These are phyloP conservation scores for Globisporangium rhizosaccharum DNA, from an alignment of 352 stramenopile species.

Conservation along the genomic window DNA sequence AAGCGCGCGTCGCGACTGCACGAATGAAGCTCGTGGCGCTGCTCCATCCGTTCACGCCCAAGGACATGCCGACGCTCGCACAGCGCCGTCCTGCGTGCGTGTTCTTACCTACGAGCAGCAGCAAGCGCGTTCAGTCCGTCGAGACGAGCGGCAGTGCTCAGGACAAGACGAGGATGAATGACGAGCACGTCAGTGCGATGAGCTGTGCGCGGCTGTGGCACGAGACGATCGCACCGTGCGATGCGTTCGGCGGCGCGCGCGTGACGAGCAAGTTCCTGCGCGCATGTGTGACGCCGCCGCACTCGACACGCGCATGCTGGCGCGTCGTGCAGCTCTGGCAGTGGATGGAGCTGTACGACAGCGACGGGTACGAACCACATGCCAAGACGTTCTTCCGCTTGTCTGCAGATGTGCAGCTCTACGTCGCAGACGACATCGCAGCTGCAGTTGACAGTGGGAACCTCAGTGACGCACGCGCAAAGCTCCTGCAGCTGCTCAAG, in stretches of 20 bases:
- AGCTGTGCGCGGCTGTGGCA: conserved; percentile 58
- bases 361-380: conserved; percentile 34
- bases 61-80: conserved; percentile 34
- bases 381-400: conserved; percentile 45
- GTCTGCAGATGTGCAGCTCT: conserved; percentile 37
- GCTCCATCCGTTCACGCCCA: conserved; percentile 48
- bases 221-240: conserved; percentile 29
- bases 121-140: neutral
- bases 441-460: conserved; percentile 21
- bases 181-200: conserved; percentile 30
- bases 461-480: conserved; percentile 28
- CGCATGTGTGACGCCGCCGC: conserved; percentile 18
- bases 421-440: conserved; percentile 32
- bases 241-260: conserved; percentile 31
- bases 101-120: conserved; percentile 11
- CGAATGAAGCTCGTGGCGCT: conserved; percentile 46
- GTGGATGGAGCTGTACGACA: conserved; percentile 57
- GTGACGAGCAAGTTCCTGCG: conserved; percentile 27
- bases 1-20: conserved; percentile 47
- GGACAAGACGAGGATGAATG: conserved; percentile 2
- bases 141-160: neutral
- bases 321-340: conserved; percentile 31
- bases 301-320: conserved; percentile 35
- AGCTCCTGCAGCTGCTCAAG: conserved; percentile 40
- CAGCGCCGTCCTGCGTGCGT: conserved; percentile 42